phyloP scores from a whole-genome alignment of 2,329 filamentous ascomycete genomes.

The Aspergillus novofumigatus region DNA sequence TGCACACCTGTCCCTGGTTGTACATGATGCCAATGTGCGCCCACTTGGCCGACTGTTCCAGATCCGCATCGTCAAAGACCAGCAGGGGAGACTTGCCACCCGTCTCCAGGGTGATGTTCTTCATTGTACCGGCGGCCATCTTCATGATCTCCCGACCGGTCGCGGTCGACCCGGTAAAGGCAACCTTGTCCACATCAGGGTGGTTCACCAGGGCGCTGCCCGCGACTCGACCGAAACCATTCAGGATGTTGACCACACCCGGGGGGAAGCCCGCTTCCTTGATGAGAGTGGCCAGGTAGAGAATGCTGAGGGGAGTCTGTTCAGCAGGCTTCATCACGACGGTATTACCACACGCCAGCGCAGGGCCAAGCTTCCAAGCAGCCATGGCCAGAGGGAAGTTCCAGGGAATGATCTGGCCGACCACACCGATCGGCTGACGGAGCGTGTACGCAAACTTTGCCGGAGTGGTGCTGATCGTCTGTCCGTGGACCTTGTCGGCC shows the following conservation, averaged over 20 bases:
- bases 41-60: constrained; percentile 68
- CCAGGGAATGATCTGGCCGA: constrained; percentile 86
- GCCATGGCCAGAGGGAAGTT: constrained; percentile 82
- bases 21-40: constrained; percentile 53
- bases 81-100: constrained; percentile 64
- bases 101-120: constrained; percentile 39
- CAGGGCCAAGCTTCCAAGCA: constrained; percentile 39
- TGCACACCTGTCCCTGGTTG: constrained; percentile 35
- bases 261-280: constrained; percentile 33
- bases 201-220: constrained; percentile 29
- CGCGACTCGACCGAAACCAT: constrained; percentile 28
- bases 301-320: constrained; percentile 31
- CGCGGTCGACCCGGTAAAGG: constrained; percentile 32
- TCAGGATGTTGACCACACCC: constrained; percentile 33
- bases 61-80: constrained; percentile 62
- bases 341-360: constrained; percentile 32
- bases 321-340: constrained; percentile 33
- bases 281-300: constrained; percentile 31
- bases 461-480: constrained; percentile 57
- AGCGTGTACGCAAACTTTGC: constrained; percentile 81
- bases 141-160: constrained; percentile 35
- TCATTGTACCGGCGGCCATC: constrained; percentile 32
- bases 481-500: constrained; percentile 88
- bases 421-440: constrained; percentile 74
- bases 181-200: constrained; percentile 32